Percentiles rank a stretch among this genome's conserved stretches.
Conservation (phyloP, 2,329 filamentous ascomycete genomes). For the Colletotrichum sp. region DNA sequence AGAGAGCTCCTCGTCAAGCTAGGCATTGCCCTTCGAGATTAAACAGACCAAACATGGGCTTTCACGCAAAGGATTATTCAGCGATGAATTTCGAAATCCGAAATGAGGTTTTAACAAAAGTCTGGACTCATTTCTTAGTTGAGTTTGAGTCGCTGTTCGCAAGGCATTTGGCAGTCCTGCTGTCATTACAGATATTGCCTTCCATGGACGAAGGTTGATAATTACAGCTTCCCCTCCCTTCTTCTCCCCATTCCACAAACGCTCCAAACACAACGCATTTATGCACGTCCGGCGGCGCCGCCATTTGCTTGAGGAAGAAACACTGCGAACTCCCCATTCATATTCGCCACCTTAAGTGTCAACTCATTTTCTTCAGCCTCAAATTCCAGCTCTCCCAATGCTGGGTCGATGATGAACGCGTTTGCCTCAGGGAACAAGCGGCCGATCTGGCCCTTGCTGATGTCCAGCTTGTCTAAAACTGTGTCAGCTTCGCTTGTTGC, state of each 20-base stretch:
- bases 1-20: no score
- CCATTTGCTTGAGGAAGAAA: conserved; percentile 31
- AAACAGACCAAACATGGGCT: no score
- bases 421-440: conserved; percentile 38
- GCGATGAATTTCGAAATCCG: no score
- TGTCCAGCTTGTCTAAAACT: conserved; percentile 33
- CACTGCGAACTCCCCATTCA: conserved; percentile 37
- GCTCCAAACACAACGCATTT: rapidly evolving
- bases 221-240: rapidly evolving
- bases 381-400: conserved; percentile 44
- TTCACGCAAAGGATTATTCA: no score
- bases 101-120: no score
- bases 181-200: neutral
- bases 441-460: conserved; percentile 39
- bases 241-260: neutral
- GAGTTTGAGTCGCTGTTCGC: neutral
- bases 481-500: neutral
- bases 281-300: neutral
- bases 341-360: conserved; percentile 30
- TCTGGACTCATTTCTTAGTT: no score
- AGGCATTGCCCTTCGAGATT: no score
- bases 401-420: conserved; percentile 38
- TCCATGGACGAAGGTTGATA: neutral
- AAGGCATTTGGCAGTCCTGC: neutral
- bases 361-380: conserved; percentile 46